These are phyloP conservation scores for Rhodotorula sp. DNA, from an alignment of 1,284 basidiomycete genomes.

Conservation along the genomic window DNA sequence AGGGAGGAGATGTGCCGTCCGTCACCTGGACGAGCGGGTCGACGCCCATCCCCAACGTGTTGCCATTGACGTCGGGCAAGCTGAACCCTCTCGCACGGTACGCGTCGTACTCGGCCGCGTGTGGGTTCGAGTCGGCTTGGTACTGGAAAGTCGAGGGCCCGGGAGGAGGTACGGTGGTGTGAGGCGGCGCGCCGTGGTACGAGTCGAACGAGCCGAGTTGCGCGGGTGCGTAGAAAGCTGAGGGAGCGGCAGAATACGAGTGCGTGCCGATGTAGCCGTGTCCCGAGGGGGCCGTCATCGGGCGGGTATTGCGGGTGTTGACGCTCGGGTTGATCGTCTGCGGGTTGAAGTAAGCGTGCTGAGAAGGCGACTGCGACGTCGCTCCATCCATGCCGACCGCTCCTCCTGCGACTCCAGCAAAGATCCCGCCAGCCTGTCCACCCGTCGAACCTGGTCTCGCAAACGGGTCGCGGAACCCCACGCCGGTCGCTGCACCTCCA, in stretches of 20 bases:
- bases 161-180: background rate
- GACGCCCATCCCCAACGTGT: conserved; percentile 1
- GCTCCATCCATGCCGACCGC: background rate
- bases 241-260: conserved; percentile 20
- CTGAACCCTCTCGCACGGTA: conserved; percentile 7
- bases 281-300: conserved; percentile 39
- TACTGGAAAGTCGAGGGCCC: conserved; percentile 19
- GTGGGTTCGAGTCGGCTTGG: conserved; percentile 12
- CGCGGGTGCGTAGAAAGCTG: conserved; percentile 26
- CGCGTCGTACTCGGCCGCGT: background rate
- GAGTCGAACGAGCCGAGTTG: background rate
- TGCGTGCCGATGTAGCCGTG: conserved; percentile 11
- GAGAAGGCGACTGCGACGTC: background rate
- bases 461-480: background rate
- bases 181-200: background rate
- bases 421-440: no score
- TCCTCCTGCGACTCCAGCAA: background rate
- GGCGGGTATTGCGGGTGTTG: conserved; percentile 40
- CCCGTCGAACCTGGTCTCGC: background rate
- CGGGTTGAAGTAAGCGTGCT: conserved; percentile 25
- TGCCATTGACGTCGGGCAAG: conserved; percentile 9
- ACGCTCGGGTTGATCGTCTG: conserved; percentile 22
- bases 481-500: background rate
- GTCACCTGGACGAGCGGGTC: background rate
- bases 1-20: conserved; percentile 8